These are phyloP conservation scores for Lachnellula cervina DNA, from an alignment of 2,329 filamentous ascomycete species.

Conservation along the genomic window DNA sequence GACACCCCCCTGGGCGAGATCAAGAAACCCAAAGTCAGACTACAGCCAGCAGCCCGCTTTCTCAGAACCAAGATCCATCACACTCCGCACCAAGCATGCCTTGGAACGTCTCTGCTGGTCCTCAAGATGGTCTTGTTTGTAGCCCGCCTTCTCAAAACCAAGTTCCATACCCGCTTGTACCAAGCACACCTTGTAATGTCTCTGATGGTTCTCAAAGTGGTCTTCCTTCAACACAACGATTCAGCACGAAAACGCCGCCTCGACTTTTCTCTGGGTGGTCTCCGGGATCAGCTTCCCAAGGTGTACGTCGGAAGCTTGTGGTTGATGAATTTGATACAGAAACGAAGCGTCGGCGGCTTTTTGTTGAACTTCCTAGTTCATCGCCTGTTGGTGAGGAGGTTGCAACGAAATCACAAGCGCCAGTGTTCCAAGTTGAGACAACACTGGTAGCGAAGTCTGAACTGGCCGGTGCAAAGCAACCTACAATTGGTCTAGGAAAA, in stretches of 20 bases:
- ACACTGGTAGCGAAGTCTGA: neutral
- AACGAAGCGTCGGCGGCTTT: conserved; percentile 17
- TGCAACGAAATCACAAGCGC: neutral
- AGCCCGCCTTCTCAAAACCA: neutral
- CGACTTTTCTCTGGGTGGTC: conserved; percentile 6
- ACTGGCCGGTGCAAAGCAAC: neutral
- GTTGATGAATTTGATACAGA: conserved; percentile 8
- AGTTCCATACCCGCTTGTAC: neutral
- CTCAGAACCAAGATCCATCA: neutral
- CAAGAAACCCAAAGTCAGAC: conserved; percentile 15
- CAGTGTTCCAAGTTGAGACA: neutral
- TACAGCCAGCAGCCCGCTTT: neutral
- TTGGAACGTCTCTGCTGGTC: neutral
- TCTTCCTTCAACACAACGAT: neutral
- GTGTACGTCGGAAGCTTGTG: conserved; percentile 18
- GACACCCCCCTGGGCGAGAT: neutral
- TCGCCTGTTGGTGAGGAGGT: neutral
- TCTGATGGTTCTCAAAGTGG: neutral
- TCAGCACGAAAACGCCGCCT: conserved; percentile 1
- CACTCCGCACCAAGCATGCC: neutral
- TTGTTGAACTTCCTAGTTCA: neutral
- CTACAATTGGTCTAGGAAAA: too few species aligned
- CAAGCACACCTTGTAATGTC: neutral
- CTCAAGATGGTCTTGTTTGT: neutral
- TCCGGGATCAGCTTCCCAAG: conserved; percentile 17